Base-by-base conservation (phyloP, 176 grass and related monocot species). In the Musa acuminata region DNA sequence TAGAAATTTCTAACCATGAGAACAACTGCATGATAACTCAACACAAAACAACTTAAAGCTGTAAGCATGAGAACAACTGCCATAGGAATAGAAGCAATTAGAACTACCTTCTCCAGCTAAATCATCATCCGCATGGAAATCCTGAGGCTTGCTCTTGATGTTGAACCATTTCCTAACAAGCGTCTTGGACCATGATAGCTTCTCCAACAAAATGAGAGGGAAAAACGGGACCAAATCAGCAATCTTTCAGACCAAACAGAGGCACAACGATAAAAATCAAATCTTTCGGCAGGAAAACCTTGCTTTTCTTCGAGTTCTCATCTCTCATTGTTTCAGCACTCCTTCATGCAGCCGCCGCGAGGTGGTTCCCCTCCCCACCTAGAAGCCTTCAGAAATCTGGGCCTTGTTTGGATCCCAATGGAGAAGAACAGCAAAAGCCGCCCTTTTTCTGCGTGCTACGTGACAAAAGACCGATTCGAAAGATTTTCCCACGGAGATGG, bases 121-220 rank as follows among this genome's bases (percentile, higher is more conserved):
- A 79, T 79, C 64, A 63, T 68, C 75, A 74, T 99, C 90, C 14
- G 88, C 88, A 72, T 91, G 84, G 66, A 94, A 94, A 24, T 99
- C 96, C 13, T 94, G 82, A n/a, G 86, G 75, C 77, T 95, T 94
- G 22, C 50, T 82, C 83, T 86, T 94, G 81, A 99, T 84, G 75
- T 99, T 94, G 84, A 99, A 84, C 96, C 88, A 94, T 84, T 99
- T 99, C 84, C 86, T 85, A 35, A 94, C 91, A 62, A 96, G 82
- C 16, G 90, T 90, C 83, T 86, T 99, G 29, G 96, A 99, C 95
- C 95, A 94, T 9, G 95, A 99, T 24, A 93, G 83, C 90, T 99
- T 81, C 80, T 50, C 8, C 63, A 63, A 76, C 51, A 70, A 82
- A 73, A 48, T 71, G 5, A 50, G 22, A 76, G 21, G 68, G 64